Evolutionary conservation across 495 filamentous ascomycete genomes (phyloP).

Genomic region (Talaromyces stipitatus): DNA sequence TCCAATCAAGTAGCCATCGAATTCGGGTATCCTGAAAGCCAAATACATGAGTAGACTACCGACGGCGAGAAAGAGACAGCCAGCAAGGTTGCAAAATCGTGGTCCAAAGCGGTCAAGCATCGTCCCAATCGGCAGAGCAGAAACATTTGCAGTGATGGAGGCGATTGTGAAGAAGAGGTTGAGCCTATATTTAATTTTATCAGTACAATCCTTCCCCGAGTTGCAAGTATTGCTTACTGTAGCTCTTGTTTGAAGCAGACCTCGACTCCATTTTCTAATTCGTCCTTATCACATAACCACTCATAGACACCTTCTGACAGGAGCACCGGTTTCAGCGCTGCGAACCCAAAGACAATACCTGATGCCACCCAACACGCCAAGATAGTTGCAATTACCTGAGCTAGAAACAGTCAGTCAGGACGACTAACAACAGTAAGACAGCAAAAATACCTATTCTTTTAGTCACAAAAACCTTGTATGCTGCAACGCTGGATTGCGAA

Average conservation of each 20-base stretch:
- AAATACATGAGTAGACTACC: slow-evolving; percentile 53
- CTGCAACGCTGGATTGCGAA: slow-evolving; percentile 21
- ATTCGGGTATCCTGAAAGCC: slow-evolving; percentile 41
- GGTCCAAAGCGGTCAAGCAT: slow-evolving; percentile 61
- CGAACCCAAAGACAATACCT: slow-evolving; percentile 68
- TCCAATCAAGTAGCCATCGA: slow-evolving; percentile 56
- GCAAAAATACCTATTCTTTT: slow-evolving; percentile 37
- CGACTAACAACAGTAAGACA: slow-evolving; percentile 7
- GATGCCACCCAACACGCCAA: slow-evolving; percentile 58
- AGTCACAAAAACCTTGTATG: slow-evolving; percentile 45
- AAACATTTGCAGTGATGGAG: slow-evolving; percentile 60
- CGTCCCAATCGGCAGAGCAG: slow-evolving; percentile 58
- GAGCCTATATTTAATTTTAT: slow-evolving; percentile 26
- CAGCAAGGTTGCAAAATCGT: slow-evolving; percentile 49
- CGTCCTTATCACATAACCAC: slow-evolving; percentile 43
- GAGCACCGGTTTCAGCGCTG: slow-evolving; percentile 70
- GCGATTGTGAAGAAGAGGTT: slow-evolving; percentile 66
- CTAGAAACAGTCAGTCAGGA: slow-evolving; percentile 19
- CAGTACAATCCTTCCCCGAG: not conserved
- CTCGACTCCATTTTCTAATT: slow-evolving; percentile 32
- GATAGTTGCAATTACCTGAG: slow-evolving; percentile 51
- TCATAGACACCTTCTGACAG: slow-evolving; percentile 59
- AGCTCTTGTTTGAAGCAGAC: slow-evolving; percentile 63
- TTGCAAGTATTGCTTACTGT: slow-evolving; percentile 23
- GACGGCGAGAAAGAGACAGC: slow-evolving; percentile 44